A percentile compares a stretch with the other conserved stretches of the same genome.
Conservation (phyloP, 805 yeast genomes). For the Scheffersomyces spartinae region DNA sequence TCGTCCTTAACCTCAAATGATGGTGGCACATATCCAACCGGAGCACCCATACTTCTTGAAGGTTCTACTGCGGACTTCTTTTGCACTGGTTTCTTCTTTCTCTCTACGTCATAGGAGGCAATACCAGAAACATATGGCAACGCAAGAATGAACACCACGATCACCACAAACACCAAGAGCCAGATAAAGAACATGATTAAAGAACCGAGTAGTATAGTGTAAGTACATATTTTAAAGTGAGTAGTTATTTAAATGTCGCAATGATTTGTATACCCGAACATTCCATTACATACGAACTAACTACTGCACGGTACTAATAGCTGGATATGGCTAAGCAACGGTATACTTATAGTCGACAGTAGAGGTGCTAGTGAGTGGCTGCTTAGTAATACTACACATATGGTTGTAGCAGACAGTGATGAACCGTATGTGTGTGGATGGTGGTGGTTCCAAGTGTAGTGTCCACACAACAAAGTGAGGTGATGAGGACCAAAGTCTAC, state of each 20-base stretch:
- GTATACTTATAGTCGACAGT: neutral
- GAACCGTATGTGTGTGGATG: no score
- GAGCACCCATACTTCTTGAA: constrained; percentile 1
- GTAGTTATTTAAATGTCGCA: no score
- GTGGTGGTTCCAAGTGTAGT: no score
- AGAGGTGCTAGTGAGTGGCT: neutral
- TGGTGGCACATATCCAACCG: neutral
- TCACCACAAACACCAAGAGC: constrained; percentile 27
- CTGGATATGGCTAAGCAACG: neutral
- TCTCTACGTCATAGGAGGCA: constrained; percentile 27
- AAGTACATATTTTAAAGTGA: no score
- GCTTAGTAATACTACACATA: neutral
- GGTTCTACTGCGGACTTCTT: constrained; percentile 3
- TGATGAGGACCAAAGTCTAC: no score
- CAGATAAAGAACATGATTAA: constrained; percentile 27
- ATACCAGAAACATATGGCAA: constrained; percentile 43
- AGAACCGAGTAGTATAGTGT: no score
- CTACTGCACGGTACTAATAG: neutral
- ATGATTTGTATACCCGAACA: neutral
- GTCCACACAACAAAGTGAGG: no score
- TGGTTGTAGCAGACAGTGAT: no score
- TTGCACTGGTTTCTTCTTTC: constrained; percentile 5
- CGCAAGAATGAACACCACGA: constrained; percentile 26
- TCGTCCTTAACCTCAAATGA: constrained; percentile 9
- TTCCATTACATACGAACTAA: neutral